Conservation (phyloP, 768 basidiomycete species). For the Collybiopsis confluens region DNA sequence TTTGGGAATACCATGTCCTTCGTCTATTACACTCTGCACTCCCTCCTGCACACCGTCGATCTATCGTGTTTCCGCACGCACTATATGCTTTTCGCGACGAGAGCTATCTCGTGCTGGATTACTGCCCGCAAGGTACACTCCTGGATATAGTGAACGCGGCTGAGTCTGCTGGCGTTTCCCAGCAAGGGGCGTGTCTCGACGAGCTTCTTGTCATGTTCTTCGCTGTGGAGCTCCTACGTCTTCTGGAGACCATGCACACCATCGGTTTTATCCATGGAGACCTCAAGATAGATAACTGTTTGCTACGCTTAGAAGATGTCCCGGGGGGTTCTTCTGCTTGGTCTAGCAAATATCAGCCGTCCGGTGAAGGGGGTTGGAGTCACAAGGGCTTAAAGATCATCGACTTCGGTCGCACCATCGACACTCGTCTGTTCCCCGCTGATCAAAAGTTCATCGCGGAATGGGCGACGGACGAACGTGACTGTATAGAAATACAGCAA, state of each 20-base stretch:
- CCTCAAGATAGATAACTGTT: slow-evolving; percentile 98
- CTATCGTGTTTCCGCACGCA: slow-evolving; percentile 72
- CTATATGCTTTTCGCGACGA: slow-evolving; percentile 87
- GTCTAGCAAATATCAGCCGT: slow-evolving; percentile 70
- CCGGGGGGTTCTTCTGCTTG: slow-evolving; percentile 68
- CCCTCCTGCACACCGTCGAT: slow-evolving; percentile 51
- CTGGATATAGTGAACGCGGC: slow-evolving; percentile 91
- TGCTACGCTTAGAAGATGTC: slow-evolving; percentile 86
- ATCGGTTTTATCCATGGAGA: slow-evolving; percentile 94
- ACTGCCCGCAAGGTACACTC: slow-evolving; percentile 87
- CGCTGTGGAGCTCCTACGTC: slow-evolving; percentile 80
- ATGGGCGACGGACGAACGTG: slow-evolving; percentile 85
- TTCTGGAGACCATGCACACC: slow-evolving; percentile 77
- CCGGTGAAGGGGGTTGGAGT: slow-evolving; percentile 81
- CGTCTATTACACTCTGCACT: slow-evolving; percentile 71
- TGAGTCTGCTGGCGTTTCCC: slow-evolving; percentile 65
- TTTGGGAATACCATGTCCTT: slow-evolving; percentile 92
- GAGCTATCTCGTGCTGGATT: slow-evolving; percentile 83
- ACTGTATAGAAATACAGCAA: slow-evolving; percentile 89
- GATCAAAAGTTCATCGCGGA: slow-evolving; percentile 81
- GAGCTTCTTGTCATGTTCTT: slow-evolving; percentile 96
- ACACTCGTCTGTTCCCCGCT: slow-evolving; percentile 74
- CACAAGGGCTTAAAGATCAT: slow-evolving; percentile 88
- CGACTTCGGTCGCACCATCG: slow-evolving; percentile 96
- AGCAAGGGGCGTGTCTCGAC: slow-evolving; percentile 79